phyloP scores from a whole-genome alignment of 345 rosid species.

The Eucalyptus sideroxylon region DNA sequence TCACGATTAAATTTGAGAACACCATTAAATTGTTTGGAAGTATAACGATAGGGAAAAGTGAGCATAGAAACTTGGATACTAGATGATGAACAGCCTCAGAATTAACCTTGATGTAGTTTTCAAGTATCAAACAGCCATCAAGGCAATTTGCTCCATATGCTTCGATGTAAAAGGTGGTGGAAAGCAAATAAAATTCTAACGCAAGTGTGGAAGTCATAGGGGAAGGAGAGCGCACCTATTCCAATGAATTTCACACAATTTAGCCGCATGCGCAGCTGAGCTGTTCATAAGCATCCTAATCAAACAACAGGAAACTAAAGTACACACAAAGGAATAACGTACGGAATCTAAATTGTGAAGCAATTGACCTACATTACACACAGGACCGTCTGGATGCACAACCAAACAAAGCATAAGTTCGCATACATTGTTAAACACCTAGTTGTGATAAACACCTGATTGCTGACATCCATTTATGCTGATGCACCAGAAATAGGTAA shows the following conservation, averaged over 20 bases:
- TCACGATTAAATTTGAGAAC: not conserved
- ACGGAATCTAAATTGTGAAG: not conserved
- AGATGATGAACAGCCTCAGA: not conserved
- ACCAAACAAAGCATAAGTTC: not conserved
- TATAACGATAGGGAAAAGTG: not conserved
- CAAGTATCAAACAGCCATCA: not conserved
- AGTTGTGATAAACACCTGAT: not conserved
- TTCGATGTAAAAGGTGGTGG: not conserved
- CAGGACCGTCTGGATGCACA: not conserved
- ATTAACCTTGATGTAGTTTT: not conserved
- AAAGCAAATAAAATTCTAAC: not conserved
- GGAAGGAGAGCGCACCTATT: not conserved
- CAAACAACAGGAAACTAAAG: not conserved
- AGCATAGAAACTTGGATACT: not conserved
- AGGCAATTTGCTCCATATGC: not conserved
- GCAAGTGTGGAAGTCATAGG: not conserved
- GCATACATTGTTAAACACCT: not conserved
- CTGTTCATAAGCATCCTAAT: not conserved
- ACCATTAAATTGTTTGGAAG: not conserved
- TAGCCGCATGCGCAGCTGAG: not conserved
- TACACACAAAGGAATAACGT: not conserved
- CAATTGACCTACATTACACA: not conserved
- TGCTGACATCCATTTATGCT: not conserved
- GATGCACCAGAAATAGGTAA: not conserved
- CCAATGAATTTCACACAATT: not conserved